Conservation (phyloP, 257 asterid species). For the Nemophila menziesii region DNA sequence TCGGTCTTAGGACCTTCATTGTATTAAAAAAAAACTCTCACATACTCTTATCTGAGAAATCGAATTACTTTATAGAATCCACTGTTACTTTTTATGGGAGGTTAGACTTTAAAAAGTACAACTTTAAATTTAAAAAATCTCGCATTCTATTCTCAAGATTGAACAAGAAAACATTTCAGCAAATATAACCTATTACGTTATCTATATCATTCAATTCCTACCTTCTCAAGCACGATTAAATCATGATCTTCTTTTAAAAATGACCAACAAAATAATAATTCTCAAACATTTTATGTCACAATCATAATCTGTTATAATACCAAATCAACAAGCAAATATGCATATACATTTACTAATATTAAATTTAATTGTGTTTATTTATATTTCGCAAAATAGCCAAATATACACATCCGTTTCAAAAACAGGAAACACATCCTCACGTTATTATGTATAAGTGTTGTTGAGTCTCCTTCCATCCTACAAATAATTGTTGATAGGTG, state of each 20-base stretch:
- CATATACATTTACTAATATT: not conserved
- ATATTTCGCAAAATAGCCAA: not conserved
- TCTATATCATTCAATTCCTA: not conserved
- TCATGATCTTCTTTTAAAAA: not conserved
- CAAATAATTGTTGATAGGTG: too few species aligned
- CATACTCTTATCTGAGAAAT: too few species aligned
- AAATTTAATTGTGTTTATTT: not conserved
- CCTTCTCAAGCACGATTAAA: slow-evolving; percentile 9
- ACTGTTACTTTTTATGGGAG: too few species aligned
- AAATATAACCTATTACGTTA: not conserved
- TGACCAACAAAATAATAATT: not conserved
- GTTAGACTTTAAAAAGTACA: too few species aligned
- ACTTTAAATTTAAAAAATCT: too few species aligned
- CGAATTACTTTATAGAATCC: too few species aligned
- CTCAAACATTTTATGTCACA: not conserved
- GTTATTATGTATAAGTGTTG: too few species aligned
- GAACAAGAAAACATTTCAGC: not conserved
- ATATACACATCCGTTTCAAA: not conserved
- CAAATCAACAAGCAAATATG: not conserved
- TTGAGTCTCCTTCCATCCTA: too few species aligned
- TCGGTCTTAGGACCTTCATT: too few species aligned
- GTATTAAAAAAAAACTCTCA: too few species aligned
- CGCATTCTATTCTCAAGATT: too few species aligned
- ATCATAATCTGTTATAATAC: not conserved
- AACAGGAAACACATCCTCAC: too few species aligned